Conservation (phyloP, 306 rosid species). For the Ochetophila trinervis region DNA sequence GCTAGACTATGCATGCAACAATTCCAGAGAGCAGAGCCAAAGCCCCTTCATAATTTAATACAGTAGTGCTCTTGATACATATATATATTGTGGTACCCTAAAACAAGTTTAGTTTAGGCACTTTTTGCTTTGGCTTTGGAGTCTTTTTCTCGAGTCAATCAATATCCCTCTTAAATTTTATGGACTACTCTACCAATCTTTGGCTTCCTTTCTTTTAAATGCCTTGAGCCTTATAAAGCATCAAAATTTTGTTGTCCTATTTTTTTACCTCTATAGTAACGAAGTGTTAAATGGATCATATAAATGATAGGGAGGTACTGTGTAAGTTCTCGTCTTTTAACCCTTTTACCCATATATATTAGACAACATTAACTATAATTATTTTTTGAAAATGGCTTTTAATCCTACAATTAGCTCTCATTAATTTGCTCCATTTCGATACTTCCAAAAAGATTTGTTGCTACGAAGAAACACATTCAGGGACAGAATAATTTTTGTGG, state of each 20-base stretch:
- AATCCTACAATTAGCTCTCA: slow-evolving; percentile 31
- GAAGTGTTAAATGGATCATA: slow-evolving; percentile 31
- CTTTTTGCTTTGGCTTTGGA: slow-evolving; percentile 26
- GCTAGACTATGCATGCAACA: slow-evolving; percentile 44
- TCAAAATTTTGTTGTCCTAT: slow-evolving; percentile 41
- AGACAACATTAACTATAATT: slow-evolving; percentile 25
- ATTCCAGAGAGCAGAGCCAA: slow-evolving; percentile 17
- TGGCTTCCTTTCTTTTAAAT: slow-evolving; percentile 30
- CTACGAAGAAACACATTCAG: no score
- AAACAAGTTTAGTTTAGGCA: slow-evolving; percentile 29
- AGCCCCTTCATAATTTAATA: slow-evolving; percentile 29
- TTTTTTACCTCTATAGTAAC: slow-evolving; percentile 26
- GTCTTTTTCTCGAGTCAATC: slow-evolving; percentile 25
- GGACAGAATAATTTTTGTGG: no score
- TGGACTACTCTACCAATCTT: slow-evolving; percentile 25
- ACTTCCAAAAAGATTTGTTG: no score
- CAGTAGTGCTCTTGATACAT: not conserved
- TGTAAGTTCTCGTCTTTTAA: slow-evolving; percentile 34
- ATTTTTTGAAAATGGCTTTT: slow-evolving; percentile 20
- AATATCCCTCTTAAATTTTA: slow-evolving; percentile 28
- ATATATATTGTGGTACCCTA: slow-evolving; percentile 33
- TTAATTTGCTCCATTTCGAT: slow-evolving; percentile 20
- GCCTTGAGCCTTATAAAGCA: slow-evolving; percentile 35
- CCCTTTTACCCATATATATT: slow-evolving; percentile 44
- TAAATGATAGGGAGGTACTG: slow-evolving; percentile 42